Evolutionary conservation across 75 land plant genomes (phyloP).

Genomic region (Sequoiadendron giganteum): DNA sequence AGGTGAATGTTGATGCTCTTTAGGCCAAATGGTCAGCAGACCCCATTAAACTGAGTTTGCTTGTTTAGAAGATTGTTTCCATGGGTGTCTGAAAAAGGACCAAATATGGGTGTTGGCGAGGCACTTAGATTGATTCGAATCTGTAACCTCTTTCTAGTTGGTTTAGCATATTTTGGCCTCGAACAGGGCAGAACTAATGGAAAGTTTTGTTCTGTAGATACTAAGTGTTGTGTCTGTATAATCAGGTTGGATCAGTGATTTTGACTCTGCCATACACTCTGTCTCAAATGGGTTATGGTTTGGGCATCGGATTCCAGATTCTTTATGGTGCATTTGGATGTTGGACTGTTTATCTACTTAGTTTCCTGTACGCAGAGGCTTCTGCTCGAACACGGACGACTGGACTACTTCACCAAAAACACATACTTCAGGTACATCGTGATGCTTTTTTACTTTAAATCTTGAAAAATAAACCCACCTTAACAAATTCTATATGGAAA

Average conservation of each 20-base stretch:
- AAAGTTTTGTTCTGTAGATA: neutral
- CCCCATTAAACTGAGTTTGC: neutral
- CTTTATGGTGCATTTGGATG: conserved; percentile 47
- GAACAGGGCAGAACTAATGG: neutral
- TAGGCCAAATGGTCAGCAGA: neutral
- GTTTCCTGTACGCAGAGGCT: conserved; percentile 39
- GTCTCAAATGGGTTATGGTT: conserved; percentile 51
- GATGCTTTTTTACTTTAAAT: neutral
- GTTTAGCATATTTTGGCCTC: neutral
- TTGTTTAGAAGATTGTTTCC: neutral
- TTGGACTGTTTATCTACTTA: conserved; percentile 51
- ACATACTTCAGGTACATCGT: conserved; percentile 30
- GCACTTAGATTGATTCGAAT: neutral
- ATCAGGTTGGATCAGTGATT: conserved; percentile 34
- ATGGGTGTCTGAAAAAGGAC: neutral
- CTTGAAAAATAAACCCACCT: neutral
- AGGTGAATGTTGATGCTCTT: neutral
- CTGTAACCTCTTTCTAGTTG: neutral
- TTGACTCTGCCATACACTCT: conserved; percentile 57
- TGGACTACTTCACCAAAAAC: conserved; percentile 17
- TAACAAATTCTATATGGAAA: neutral
- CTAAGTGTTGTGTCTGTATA: neutral
- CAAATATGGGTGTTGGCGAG: neutral
- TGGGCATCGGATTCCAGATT: conserved; percentile 39
- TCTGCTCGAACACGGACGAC: conserved; percentile 21